Conservation (phyloP, 495 filamentous ascomycete species). For the Aspergillus olivimuriae region DNA sequence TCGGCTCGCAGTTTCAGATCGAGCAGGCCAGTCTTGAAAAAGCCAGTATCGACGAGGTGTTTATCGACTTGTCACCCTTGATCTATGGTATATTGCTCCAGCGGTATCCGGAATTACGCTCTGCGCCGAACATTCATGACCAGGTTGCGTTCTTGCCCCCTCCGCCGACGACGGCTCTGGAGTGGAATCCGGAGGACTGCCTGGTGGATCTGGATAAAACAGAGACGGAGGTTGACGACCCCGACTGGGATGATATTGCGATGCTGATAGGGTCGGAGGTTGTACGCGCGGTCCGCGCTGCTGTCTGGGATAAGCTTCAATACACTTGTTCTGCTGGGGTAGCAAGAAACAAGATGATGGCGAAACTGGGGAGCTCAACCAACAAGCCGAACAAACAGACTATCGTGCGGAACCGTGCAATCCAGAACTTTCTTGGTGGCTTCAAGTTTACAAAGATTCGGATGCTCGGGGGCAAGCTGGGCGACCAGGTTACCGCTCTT, state of each 20-base stretch:
- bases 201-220: slow-evolving; percentile 67
- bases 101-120: slow-evolving; percentile 68
- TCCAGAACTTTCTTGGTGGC: slow-evolving; percentile 69
- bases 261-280: slow-evolving; percentile 84
- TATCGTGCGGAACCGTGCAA: slow-evolving; percentile 76
- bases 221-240: slow-evolving; percentile 71
- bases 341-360: slow-evolving; percentile 88
- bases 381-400: slow-evolving; percentile 95
- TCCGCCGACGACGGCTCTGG: slow-evolving; percentile 66
- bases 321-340: slow-evolving; percentile 92
- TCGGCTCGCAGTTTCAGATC: slow-evolving; percentile 37
- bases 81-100: slow-evolving; percentile 69
- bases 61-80: slow-evolving; percentile 81
- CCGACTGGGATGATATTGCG: slow-evolving; percentile 94
- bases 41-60: slow-evolving; percentile 86
- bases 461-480: slow-evolving; percentile 93
- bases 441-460: slow-evolving; percentile 97
- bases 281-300: slow-evolving; percentile 63
- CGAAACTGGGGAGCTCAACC: slow-evolving; percentile 83
- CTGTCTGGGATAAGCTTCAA: slow-evolving; percentile 59
- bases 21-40: slow-evolving; percentile 72
- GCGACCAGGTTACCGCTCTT: slow-evolving; percentile 67
- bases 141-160: slow-evolving; percentile 62
- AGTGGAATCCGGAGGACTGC: slow-evolving; percentile 71
- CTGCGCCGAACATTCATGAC: slow-evolving; percentile 62